A percentile compares a stretch with the other conserved stretches of the same genome.
These are phyloP conservation scores for Metschnikowia colocasiae DNA, from an alignment of 805 yeast species.

Conservation along the genomic window DNA sequence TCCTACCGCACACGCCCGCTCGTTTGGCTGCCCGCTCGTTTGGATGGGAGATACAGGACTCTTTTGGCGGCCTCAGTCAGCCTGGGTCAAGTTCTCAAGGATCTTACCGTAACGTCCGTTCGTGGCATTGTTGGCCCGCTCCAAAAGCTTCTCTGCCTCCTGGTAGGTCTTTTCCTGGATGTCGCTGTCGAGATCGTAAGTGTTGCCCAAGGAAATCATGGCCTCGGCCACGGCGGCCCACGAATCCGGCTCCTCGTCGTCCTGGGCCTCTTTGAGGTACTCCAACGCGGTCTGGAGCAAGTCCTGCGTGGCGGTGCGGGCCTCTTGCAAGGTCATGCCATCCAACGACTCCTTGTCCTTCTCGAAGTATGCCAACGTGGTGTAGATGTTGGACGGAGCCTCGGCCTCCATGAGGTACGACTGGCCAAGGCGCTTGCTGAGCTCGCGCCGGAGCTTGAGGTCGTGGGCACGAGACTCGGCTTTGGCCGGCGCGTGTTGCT, in stretches of 20 bases:
- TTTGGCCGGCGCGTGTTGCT: too few species aligned
- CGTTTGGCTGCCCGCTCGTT: too few species aligned
- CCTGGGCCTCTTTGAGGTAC: constrained; percentile 56
- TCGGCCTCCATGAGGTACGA: constrained; percentile 64
- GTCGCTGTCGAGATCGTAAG: constrained; percentile 58
- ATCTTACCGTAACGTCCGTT: constrained; percentile 70
- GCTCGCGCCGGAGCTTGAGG: constrained; percentile 30
- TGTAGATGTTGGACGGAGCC: constrained; percentile 50
- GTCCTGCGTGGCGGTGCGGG: constrained; percentile 48
- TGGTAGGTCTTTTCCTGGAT: constrained; percentile 66
- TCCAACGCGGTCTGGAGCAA: constrained; percentile 52
- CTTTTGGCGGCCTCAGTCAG: not conserved
- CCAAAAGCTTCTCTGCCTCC: constrained; percentile 65
- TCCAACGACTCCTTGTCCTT: constrained; percentile 29
- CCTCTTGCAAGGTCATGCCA: constrained; percentile 37
- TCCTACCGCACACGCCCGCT: too few species aligned
- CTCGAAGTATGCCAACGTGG: constrained; percentile 54
- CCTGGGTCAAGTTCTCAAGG: constrained; percentile 46
- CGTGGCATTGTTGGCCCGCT: constrained; percentile 73
- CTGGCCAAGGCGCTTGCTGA: constrained; percentile 57
- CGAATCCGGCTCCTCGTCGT: constrained; percentile 70
- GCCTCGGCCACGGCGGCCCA: constrained; percentile 90
- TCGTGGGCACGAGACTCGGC: constrained; percentile 9
- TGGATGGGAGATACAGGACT: too few species aligned
- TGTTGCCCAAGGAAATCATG: constrained; percentile 70